These are phyloP conservation scores for Trichoderma harzianum DNA, from an alignment of 2,329 filamentous ascomycete genomes.

Conservation along the genomic window DNA sequence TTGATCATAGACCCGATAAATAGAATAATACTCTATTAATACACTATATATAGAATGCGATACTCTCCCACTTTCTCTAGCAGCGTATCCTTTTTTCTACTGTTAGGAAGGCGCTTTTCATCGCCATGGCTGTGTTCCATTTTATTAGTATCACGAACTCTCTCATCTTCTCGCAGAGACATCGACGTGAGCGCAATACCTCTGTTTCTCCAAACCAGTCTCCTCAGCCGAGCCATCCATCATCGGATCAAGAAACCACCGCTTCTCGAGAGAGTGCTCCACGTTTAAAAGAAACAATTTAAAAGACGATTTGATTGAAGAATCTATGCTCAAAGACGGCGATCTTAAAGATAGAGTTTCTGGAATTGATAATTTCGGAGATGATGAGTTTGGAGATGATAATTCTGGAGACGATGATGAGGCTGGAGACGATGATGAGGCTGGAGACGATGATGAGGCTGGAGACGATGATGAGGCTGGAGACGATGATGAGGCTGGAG, in stretches of 20 bases:
- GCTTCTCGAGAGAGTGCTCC: not conserved
- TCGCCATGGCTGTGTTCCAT: not conserved
- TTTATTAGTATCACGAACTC: not conserved
- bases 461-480: not conserved
- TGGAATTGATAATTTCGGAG: not conserved
- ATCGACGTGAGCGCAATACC: not conserved
- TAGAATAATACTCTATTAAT: not conserved
- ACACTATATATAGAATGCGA: not conserved
- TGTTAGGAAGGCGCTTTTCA: not conserved
- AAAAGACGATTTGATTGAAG: not conserved
- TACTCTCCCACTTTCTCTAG: not conserved
- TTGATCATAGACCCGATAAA: not conserved
- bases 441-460: not conserved
- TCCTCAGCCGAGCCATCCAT: not conserved
- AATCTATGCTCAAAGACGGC: not conserved
- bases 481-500: not conserved
- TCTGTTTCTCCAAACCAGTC: not conserved
- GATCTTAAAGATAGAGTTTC: not conserved
- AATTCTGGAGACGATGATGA: not conserved
- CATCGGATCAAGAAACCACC: not conserved
- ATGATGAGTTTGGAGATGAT: not conserved
- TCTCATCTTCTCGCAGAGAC: not conserved
- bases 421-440: not conserved
- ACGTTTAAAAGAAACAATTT: not conserved
- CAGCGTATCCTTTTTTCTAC: not conserved